Evolutionary conservation across 805 yeast species (phyloP).

Genomic region (Saturnispora diversa): DNA sequence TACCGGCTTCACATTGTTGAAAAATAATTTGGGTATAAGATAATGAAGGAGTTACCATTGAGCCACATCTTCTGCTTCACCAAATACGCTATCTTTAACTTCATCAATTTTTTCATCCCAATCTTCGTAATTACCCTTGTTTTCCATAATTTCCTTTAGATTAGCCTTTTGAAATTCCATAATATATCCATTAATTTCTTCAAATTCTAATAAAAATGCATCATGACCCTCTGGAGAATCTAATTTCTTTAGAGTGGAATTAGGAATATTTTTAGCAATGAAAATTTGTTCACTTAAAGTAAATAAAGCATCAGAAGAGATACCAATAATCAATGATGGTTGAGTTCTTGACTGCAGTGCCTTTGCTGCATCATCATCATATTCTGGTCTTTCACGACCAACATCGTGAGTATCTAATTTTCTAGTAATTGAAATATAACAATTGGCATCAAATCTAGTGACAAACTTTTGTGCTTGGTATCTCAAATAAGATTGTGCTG

Average conservation of each 20-base stretch:
- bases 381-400: constrained; percentile 58
- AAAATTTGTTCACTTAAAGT: constrained; percentile 87
- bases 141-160: constrained; percentile 51
- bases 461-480: constrained; percentile 93
- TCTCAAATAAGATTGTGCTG: constrained; percentile 91
- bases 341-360: constrained; percentile 55
- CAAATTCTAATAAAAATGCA: constrained; percentile 88
- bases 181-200: constrained; percentile 65
- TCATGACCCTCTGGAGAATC: constrained; percentile 96
- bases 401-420: constrained; percentile 94
- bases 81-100: constrained; percentile 66
- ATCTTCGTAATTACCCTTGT: constrained; percentile 39
- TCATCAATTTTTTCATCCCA: constrained; percentile 39
- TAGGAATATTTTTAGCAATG: constrained; percentile 66
- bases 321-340: constrained; percentile 83
- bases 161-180: constrained; percentile 53
- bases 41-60: constrained; percentile 53
- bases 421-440: constrained; percentile 89
- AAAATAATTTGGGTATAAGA: constrained; percentile 9
- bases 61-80: constrained; percentile 94
- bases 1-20: constrained; percentile 13
- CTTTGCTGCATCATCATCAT: constrained; percentile 33
- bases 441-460: constrained; percentile 88
- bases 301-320: constrained; percentile 86
- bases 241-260: constrained; percentile 59